These are phyloP conservation scores for Stephania japonica DNA, from an alignment of 164 flowering plant genomes.

Conservation along the genomic window DNA sequence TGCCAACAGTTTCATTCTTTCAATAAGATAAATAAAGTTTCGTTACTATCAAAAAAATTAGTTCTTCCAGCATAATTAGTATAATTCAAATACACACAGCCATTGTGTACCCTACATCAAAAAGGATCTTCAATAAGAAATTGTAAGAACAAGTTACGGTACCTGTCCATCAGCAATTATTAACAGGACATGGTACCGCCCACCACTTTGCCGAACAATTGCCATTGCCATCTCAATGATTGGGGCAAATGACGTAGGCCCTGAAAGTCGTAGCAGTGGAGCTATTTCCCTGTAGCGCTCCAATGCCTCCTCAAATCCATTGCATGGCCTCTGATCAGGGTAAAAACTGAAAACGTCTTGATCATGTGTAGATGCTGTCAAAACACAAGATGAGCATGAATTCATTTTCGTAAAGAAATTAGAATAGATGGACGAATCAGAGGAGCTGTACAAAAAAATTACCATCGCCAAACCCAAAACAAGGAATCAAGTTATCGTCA, in stretches of 20 bases:
- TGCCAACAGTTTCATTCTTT: too few species aligned
- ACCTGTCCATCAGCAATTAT: conserved; percentile 99
- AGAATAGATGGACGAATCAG: not conserved
- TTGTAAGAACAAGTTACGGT: not conserved
- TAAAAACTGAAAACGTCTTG: conserved; percentile 87
- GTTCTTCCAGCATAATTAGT: too few species aligned
- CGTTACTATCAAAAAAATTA: too few species aligned
- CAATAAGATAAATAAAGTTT: too few species aligned
- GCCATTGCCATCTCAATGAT: conserved; percentile 80
- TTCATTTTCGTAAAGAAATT: conserved; percentile 3
- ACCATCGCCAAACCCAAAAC: conserved; percentile 79
- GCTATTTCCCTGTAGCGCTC: conserved; percentile 67
- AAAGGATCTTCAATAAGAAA: too few species aligned
- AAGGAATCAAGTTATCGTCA: conserved; percentile 67
- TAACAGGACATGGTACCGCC: conserved; percentile 93
- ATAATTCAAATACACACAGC: too few species aligned
- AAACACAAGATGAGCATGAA: not conserved
- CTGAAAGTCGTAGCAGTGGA: conserved; percentile 67
- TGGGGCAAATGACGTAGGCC: conserved; percentile 97
- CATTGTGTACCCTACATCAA: too few species aligned
- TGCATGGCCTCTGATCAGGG: conserved; percentile 64
- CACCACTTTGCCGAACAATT: conserved; percentile 84
- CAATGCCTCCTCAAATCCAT: conserved; percentile 89
- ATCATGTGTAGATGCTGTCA: conserved; percentile 84
- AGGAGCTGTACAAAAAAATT: not conserved